phyloP scores from a whole-genome alignment of 768 basidiomycete species.

The Tricholoma matsutake region DNA sequence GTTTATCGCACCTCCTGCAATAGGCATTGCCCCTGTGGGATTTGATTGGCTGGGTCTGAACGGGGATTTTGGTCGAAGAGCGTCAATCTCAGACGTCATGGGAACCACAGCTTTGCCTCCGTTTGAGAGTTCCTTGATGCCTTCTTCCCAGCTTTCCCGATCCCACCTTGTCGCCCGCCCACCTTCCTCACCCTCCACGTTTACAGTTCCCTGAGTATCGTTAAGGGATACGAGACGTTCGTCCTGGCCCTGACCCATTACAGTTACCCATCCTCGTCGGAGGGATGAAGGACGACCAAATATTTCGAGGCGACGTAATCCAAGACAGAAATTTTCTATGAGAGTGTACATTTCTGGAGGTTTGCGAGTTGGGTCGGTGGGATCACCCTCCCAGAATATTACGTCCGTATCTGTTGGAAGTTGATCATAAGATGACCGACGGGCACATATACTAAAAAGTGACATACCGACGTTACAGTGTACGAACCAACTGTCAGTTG shows the following conservation, averaged over 20 bases:
- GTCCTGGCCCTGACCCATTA: slow-evolving; percentile 63
- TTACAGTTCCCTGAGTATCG: slow-evolving; percentile 28
- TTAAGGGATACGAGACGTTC: slow-evolving; percentile 39
- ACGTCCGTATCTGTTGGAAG: slow-evolving; percentile 82
- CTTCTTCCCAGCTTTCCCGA: slow-evolving; percentile 61
- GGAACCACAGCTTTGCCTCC: slow-evolving; percentile 65
- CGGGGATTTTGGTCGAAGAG: slow-evolving; percentile 83
- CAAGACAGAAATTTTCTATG: slow-evolving; percentile 97
- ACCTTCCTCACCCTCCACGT: slow-evolving; percentile 40
- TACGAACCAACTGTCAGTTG: slow-evolving; percentile 94
- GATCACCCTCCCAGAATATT: slow-evolving; percentile 94
- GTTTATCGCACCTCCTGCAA: slow-evolving; percentile 9
- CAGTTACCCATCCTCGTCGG: slow-evolving; percentile 92
- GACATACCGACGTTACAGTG: slow-evolving; percentile 93
- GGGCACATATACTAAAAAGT: neutral
- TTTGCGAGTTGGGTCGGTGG: slow-evolving; percentile 76
- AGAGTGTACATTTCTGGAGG: slow-evolving; percentile 96
- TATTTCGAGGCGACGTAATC: slow-evolving; percentile 85
- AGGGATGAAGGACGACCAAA: slow-evolving; percentile 74
- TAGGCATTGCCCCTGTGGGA: slow-evolving; percentile 12
- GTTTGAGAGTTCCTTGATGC: slow-evolving; percentile 51
- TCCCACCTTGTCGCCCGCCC: slow-evolving; percentile 52
- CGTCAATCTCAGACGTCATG: slow-evolving; percentile 76
- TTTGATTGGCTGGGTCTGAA: slow-evolving; percentile 38
- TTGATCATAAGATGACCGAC: slow-evolving; percentile 12